Evolutionary conservation across 306 rosid genomes (phyloP).

Genomic region (Trichosanthes truncata): DNA sequence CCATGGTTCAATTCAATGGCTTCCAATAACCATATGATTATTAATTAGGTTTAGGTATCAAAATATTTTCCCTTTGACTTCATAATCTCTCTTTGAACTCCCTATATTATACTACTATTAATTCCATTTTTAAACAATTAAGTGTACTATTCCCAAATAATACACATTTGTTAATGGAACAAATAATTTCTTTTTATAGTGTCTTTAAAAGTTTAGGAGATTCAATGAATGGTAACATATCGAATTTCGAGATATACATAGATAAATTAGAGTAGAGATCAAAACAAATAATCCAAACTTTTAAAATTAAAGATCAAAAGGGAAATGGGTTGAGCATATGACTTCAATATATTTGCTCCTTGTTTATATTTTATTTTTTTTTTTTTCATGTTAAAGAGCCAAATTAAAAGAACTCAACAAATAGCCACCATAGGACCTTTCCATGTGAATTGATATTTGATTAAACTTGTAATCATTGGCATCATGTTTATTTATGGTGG

Average conservation of each 20-base stretch:
- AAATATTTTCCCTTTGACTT: slow-evolving; percentile 1
- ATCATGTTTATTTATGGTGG: slow-evolving; percentile 15
- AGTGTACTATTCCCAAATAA: neutral
- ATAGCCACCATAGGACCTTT: neutral
- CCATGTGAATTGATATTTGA: slow-evolving; percentile 50
- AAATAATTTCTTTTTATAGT: neutral
- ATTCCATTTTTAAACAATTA: neutral
- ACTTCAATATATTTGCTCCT: neutral
- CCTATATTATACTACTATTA: neutral
- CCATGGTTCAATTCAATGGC: neutral
- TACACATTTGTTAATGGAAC: neutral
- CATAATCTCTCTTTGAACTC: neutral
- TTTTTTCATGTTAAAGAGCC: neutral
- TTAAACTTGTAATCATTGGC: slow-evolving; percentile 7
- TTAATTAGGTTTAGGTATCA: neutral
- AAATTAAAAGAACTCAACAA: neutral
- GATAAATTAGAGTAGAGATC: neutral
- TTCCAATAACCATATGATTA: neutral
- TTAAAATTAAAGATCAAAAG: neutral
- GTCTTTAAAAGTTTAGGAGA: neutral
- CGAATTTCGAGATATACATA: neutral
- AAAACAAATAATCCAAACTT: neutral
- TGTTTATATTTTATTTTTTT: neutral
- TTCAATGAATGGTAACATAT: neutral
- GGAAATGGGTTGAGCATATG: neutral